Percentiles rank a stretch among this genome's conserved stretches.
These are phyloP conservation scores for Nadsonia commutata DNA, from an alignment of 1,139 yeast species.

Conservation along the genomic window DNA sequence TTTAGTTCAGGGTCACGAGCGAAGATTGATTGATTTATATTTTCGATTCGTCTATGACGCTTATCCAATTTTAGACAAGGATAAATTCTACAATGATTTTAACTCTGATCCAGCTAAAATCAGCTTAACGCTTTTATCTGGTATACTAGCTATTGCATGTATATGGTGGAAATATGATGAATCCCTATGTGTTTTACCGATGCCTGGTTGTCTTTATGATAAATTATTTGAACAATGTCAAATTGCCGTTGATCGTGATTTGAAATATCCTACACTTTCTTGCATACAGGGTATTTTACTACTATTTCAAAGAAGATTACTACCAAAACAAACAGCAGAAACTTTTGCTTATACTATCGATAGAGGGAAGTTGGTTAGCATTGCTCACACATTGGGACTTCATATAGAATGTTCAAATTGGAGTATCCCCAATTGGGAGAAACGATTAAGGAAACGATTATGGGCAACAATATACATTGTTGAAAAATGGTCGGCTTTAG, in stretches of 20 bases:
- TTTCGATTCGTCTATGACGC: constrained; percentile 24
- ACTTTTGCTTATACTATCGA: constrained; percentile 19
- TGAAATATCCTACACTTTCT: constrained; percentile 26
- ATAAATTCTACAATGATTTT: constrained; percentile 20
- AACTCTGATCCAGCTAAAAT: constrained; percentile 17
- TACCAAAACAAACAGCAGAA: constrained; percentile 22
- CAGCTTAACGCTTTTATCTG: constrained; percentile 22
- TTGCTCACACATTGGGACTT: constrained; percentile 22
- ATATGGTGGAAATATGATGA: constrained; percentile 27
- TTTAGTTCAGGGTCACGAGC: constrained; percentile 16
- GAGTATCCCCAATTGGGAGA: constrained; percentile 20
- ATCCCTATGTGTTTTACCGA: constrained; percentile 20
- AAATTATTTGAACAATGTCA: constrained; percentile 20
- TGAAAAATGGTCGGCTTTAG: constrained; percentile 24
- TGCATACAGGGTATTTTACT: constrained; percentile 30
- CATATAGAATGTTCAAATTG: constrained; percentile 23
- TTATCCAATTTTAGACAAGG: constrained; percentile 24
- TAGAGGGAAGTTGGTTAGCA: constrained; percentile 20
- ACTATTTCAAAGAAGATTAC: constrained; percentile 21
- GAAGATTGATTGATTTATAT: constrained; percentile 21
- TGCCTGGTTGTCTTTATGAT: constrained; percentile 19
- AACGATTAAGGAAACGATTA: constrained; percentile 19
- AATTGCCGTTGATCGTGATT: constrained; percentile 21
- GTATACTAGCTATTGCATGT: constrained; percentile 23
- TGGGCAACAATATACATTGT: constrained; percentile 24